Base-by-base conservation (phyloP, 176 grass and related monocot species). In the Guadua angustifolia region DNA sequence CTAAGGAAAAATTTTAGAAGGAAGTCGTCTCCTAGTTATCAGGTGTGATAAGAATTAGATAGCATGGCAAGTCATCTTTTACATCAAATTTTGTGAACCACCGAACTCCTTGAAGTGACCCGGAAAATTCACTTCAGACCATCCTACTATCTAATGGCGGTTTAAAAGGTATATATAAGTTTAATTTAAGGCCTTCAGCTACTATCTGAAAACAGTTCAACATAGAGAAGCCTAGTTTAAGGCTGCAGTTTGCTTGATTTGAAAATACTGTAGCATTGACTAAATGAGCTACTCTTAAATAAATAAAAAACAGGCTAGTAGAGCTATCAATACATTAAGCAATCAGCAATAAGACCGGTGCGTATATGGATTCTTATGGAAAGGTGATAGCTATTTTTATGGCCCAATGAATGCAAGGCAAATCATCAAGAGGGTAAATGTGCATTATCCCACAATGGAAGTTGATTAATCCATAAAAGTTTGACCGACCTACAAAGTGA, bases 211-310 rank as follows among this genome's bases (percentile, higher is more conserved):
- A 33, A 64, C 61, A 64, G 26, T 64, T 64, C 5, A 32, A 64
- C 26, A 16, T 33, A 64, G 32, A 45, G n/a, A 59, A 26, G 21
- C 19, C 12, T 80, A 40, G 3, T 10, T 53, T 26, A 66, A 62
- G 57, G 29, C 5, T 53, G 71, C 29, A 22, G 36, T 61, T 73
- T 74, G 4, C 21, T 65, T 74, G 22, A 50, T 63, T 50, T 22
- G 32, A 64, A 21, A 57, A 16, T 14, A 56, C 22, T 57, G 21
- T 40, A 52, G 18, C 49, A 45, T 39, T 29, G 43, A 63, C 19
- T 83, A 73, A 75, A 53, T 79, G 61, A 85, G 35, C 8, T 62
- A 51, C 40, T 26, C 52, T 78, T 50, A 60, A 61, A 50, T 26
- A 79, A 78, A 50, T 4, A 38, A 25, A 9, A 53, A 55, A 45